Percentiles rank a stretch among this genome's conserved stretches.
Conservation (phyloP, 2,329 filamentous ascomycete genomes). For the Fusarium liriodendri region DNA sequence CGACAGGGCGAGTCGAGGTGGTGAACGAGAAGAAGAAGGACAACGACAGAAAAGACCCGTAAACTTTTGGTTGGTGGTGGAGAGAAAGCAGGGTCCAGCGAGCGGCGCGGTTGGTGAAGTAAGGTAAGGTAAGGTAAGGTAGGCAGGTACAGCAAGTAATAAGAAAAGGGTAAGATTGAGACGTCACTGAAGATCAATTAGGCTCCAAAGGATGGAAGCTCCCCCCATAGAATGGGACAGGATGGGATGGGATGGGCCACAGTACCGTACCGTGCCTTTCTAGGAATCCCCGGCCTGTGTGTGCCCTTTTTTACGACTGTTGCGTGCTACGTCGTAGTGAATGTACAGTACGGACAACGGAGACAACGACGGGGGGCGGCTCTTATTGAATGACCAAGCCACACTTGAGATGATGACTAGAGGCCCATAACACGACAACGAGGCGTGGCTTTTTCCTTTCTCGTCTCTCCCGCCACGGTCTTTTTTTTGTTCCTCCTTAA, state of each 20-base stretch:
- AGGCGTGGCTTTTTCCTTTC: neutral
- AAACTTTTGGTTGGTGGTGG: conserved; percentile 16
- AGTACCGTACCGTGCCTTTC: neutral
- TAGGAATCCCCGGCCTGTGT: neutral
- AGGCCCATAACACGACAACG: neutral
- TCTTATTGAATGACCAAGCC: conserved; percentile 12
- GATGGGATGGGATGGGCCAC: conserved; percentile 6
- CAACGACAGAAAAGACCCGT: neutral
- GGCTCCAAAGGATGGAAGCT: conserved; percentile 33
- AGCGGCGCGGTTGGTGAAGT: conserved; percentile 16
- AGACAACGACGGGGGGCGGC: neutral
- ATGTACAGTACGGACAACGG: neutral
- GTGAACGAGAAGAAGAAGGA: neutral
- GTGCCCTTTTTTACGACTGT: neutral
- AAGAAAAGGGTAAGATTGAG: conserved; percentile 28
- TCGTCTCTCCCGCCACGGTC: neutral
- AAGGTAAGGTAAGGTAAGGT: conserved; percentile 10
- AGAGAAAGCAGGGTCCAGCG: conserved; percentile 27
- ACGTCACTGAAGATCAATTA: conserved; percentile 42
- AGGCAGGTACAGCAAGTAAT: neutral
- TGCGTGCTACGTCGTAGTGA: neutral
- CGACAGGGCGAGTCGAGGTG: neutral
- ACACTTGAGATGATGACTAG: conserved; percentile 25
- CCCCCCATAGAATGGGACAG: neutral
- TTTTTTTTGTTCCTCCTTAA: neutral